Base-by-base conservation (phyloP, 306 rosid genomes). In the Neltuma alba region DNA sequence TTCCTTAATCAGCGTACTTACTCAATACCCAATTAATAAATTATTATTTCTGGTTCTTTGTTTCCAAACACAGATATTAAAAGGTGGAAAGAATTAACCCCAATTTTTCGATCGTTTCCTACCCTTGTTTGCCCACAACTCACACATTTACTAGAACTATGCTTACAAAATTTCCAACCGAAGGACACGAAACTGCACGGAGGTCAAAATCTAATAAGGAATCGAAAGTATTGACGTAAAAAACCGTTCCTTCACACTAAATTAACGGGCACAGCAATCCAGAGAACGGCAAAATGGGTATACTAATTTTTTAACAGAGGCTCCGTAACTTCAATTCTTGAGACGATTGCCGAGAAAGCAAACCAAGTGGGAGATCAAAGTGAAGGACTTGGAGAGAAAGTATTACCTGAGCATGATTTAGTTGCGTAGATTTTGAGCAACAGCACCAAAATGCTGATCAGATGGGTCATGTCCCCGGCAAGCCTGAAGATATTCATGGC, bases 351-450 rank as follows among this genome's bases (percentile, higher is more conserved):
- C 18, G 61, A 10, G 75, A 23, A 83, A 74, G 25, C 27, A 79
- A 58, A 72, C 31, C 25, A 12, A 18, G 60, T 6, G 61, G 8
- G 30, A 40, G 42, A 16, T 61, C 16, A 67, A 54, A 40, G 66
- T 25, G 14, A 40, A 68, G 54, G 54, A 38, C 20, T 40, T 40
- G 31, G 33, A 14, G 20, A 2, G 25, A 3, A 18, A 6, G 23
- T 0, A 3, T 61, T 86, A 95, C 99, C 99, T 14, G 98, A 90
- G 83, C 99, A 95, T 21, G 99, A 95, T 78, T 90, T 95, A 79
- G 99, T 95, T 8, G 99, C 96, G 83, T 95, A 95, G 81, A 95
- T 92, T 89, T 95, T 95, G 92, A 95, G 99, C 20, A 92, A 92
- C 27, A 95, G 91, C 38, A 95, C 89, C 68, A 95, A 63, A 82